Percentiles rank a stretch among this genome's conserved stretches.
These are phyloP conservation scores for Diplodia mutila DNA, from an alignment of 2,329 filamentous ascomycete genomes.

Conservation along the genomic window DNA sequence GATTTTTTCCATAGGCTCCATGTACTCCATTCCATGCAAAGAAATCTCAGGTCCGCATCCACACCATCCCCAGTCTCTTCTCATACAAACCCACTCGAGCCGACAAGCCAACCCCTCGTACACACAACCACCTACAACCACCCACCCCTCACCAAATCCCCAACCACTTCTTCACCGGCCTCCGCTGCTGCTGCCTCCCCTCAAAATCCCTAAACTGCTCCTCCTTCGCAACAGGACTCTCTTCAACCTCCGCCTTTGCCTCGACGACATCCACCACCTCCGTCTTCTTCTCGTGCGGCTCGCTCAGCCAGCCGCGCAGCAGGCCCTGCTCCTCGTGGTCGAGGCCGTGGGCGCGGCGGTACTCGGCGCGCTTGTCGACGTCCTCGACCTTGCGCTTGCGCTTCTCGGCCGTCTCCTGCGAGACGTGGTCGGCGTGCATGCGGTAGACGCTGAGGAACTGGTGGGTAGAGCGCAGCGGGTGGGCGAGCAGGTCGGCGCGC, in stretches of 20 bases:
- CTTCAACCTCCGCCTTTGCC: background rate
- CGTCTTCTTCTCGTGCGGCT: constrained; percentile 34
- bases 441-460: constrained; percentile 73
- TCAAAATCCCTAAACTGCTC: constrained; percentile 47
- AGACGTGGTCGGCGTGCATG: constrained; percentile 75
- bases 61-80: background rate
- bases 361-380: constrained; percentile 82
- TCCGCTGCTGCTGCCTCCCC: constrained; percentile 45
- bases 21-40: background rate
- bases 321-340: constrained; percentile 38
- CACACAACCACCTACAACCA: background rate
- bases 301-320: constrained; percentile 36
- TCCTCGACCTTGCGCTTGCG: constrained; percentile 78
- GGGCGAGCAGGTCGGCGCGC: constrained; percentile 66
- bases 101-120: background rate
- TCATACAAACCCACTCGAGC: background rate
- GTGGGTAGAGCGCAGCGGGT: constrained; percentile 69
- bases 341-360: constrained; percentile 79
- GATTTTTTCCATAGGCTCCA: background rate
- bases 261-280: constrained; percentile 31
- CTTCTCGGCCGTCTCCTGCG: constrained; percentile 69
- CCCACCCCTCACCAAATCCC: constrained; percentile 65
- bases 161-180: constrained; percentile 76
- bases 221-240: constrained; percentile 33
- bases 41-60: background rate